Evolutionary conservation across 2,329 filamentous ascomycete genomes (phyloP), one percentile per base, ranked within the genome.

Genomic region (Penicillium oxalicum): DNA sequence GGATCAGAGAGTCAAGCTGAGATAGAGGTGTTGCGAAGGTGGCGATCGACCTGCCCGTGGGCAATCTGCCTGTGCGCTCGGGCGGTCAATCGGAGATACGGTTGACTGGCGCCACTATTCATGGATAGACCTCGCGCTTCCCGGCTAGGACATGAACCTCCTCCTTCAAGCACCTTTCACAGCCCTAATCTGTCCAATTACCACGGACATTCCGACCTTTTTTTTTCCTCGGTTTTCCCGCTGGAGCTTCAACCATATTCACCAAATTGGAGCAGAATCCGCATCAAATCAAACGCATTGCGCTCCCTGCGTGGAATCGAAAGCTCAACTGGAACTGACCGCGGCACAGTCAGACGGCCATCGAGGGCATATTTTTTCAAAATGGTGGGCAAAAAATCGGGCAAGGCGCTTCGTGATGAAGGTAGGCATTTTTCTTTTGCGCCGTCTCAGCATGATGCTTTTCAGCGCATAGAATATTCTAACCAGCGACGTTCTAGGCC

Each of bases 311-410:
- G 37, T 37, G 34, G 47, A 47, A 48, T 34, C 34, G 40, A 9
- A 18, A 29, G 47, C 29, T 34, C 41, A 42, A 51, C 50, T 48
- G 41, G 52, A 9, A 13, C 27, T 41, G 40, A 45, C 27, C 45
- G 29, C 8, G 29, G 29, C 29, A 32, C 29, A 11, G 8, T 32
- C 26, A 33, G 37, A 45, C n/a, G 42, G 29, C 27, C 24, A 35
- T 36, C 32, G 40, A 40, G n/a, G 26, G 33, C 29, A 25, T 46
- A 47, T 40, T 37, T 32, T 32, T 41, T 45, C 64, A 72, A 51
- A 40, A 84, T 84, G 81, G 81, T 83, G 38, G 80, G 80, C 54
- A 85, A 84, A 67, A 84, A 83, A 62, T 83, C 80, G 33, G 80
- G 80, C 45, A 78, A 79, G 63, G 78, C 80, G 58, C 70, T 82